Percentiles rank a stretch among this genome's conserved stretches.
These are phyloP conservation scores for Xylaria sp. DNA, from an alignment of 2,329 filamentous ascomycete species.

Conservation along the genomic window DNA sequence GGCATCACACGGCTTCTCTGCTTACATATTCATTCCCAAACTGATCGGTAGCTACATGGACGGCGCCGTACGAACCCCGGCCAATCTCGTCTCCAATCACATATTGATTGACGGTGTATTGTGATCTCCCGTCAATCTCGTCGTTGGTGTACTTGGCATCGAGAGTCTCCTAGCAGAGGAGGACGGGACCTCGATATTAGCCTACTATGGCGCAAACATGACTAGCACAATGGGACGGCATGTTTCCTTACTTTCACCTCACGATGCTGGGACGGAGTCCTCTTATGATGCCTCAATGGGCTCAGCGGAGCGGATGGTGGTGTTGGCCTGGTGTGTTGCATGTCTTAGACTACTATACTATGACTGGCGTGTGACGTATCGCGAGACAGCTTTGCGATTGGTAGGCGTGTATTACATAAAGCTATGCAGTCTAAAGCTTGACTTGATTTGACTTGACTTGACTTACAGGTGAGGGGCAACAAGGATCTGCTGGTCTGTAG, in stretches of 20 bases:
- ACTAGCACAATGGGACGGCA: conserved; percentile 12
- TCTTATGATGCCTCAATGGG: conserved; percentile 65
- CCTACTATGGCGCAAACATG: conserved; percentile 8
- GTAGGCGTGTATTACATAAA: background rate
- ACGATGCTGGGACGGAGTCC: conserved; percentile 67
- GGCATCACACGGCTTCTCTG: conserved; percentile 18
- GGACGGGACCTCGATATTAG: conserved; percentile 27
- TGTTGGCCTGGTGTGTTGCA: conserved; percentile 54
- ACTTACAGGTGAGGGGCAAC: conserved; percentile 56
- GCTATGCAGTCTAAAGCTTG: conserved; percentile 5
- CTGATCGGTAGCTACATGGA: conserved; percentile 90
- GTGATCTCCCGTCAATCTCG: conserved; percentile 78
- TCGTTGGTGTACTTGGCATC: conserved; percentile 89
- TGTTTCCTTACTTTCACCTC: conserved; percentile 64
- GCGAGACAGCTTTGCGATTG: conserved; percentile 18
- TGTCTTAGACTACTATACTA: conserved; percentile 34
- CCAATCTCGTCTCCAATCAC: conserved; percentile 94
- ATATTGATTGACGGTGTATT: conserved; percentile 95
- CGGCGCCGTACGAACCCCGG: conserved; percentile 93
- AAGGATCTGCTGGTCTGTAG: conserved; percentile 48
- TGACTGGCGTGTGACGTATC: conserved; percentile 3
- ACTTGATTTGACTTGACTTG: conserved; percentile 49
- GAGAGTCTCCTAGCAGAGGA: conserved; percentile 77
- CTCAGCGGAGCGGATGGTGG: conserved; percentile 57
- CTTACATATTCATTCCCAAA: conserved; percentile 93